Evolutionary conservation across 257 asterid genomes (phyloP).

Genomic region (Leonotis leonurus): DNA sequence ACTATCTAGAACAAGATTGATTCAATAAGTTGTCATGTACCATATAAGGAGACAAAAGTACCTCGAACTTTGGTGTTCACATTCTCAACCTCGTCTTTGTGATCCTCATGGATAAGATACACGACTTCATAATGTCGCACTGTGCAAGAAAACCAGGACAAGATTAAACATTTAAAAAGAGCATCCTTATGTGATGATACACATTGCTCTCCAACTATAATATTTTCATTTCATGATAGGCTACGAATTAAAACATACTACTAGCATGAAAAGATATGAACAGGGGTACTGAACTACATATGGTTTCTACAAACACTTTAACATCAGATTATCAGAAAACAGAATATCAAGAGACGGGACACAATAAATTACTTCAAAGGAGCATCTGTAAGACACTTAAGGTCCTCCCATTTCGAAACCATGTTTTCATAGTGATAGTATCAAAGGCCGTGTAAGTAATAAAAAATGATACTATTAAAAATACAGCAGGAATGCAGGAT

Average conservation of each 20-base stretch:
- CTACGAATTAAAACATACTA: not conserved
- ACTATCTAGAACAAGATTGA: not conserved
- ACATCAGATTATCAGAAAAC: not conserved
- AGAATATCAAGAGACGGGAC: not conserved
- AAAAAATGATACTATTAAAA: not conserved
- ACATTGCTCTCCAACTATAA: not conserved
- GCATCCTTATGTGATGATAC: not conserved
- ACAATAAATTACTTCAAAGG: not conserved
- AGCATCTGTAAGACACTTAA: not conserved
- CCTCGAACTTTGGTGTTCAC: constrained; percentile 83
- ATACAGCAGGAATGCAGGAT: not conserved
- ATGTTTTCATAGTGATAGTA: not conserved
- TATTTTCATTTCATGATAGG: not conserved
- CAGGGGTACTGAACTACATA: not conserved
- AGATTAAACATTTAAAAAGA: not conserved
- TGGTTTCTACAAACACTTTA: not conserved
- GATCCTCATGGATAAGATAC: constrained; percentile 79
- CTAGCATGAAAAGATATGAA: not conserved
- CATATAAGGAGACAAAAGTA: constrained; percentile 16
- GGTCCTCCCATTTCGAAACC: not conserved
- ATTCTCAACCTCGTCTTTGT: constrained; percentile 63
- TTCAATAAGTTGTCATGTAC: not conserved
- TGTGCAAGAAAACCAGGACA: constrained; percentile 19
- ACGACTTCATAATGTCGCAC: constrained; percentile 98
- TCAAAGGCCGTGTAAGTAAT: not conserved